A percentile compares a stretch with the other conserved stretches of the same genome.
Evolutionary conservation across 2,329 filamentous ascomycete genomes (phyloP).

Genomic region (Fusarium hainanense): DNA sequence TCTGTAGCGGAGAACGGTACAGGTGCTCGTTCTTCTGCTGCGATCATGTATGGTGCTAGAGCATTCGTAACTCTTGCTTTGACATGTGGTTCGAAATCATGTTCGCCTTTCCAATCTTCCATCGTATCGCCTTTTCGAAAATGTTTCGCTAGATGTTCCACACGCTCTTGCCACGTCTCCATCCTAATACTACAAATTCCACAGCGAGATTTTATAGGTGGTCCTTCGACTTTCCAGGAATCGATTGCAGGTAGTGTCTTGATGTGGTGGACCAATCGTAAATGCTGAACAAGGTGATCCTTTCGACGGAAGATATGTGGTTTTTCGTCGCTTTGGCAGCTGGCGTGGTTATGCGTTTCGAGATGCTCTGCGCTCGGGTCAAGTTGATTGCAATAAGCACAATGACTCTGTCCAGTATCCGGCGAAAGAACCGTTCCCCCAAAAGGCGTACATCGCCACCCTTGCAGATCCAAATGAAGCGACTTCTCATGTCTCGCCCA

Average conservation of each 20-base stretch:
- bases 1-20: constrained; percentile 47
- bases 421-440: constrained; percentile 34
- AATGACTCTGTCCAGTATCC: constrained; percentile 38
- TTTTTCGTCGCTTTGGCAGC: constrained; percentile 14
- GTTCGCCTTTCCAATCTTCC: constrained; percentile 46
- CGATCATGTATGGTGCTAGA: constrained; percentile 46
- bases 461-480: constrained; percentile 36
- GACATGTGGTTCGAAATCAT: constrained; percentile 42
- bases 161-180: constrained; percentile 43
- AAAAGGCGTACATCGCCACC: constrained; percentile 39
- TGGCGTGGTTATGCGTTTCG: constrained; percentile 38
- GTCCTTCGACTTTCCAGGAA: constrained; percentile 44
- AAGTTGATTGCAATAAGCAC: constrained; percentile 41
- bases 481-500: constrained; percentile 42
- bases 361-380: constrained; percentile 41
- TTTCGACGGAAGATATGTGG: constrained; percentile 45
- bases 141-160: constrained; percentile 46
- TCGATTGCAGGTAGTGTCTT: constrained; percentile 56
- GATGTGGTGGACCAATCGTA: constrained; percentile 46
- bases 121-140: constrained; percentile 46
- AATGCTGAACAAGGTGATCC: constrained; percentile 49
- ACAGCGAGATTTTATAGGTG: constrained; percentile 44
- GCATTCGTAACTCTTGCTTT: constrained; percentile 39
- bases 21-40: constrained; percentile 32
- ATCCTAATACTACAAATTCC: constrained; percentile 46